Conservation (phyloP, 306 rosid species). For the Vigna hirtella region DNA sequence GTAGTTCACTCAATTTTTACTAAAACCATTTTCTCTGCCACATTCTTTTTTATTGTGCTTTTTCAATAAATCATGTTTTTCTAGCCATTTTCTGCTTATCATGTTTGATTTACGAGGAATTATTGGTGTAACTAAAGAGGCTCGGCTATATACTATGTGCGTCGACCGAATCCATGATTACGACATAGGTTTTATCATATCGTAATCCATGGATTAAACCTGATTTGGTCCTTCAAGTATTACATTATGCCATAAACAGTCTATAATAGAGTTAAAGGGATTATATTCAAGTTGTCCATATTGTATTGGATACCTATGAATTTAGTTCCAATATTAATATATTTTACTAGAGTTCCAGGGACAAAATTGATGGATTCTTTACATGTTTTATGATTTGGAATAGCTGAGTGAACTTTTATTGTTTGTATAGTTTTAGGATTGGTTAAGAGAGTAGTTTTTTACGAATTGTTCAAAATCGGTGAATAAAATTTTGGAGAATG, state of each 20-base stretch:
- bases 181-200: background rate
- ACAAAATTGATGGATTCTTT: background rate
- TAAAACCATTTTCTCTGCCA: background rate
- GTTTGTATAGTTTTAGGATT: no score
- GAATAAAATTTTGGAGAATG: background rate
- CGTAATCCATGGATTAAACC: background rate
- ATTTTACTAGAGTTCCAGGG: no score
- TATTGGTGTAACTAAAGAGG: background rate
- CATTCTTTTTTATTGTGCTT: background rate
- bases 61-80: background rate
- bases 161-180: background rate
- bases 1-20: constrained; percentile 10
- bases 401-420: no score
- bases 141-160: background rate
- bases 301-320: no score
- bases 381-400: no score
- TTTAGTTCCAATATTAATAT: no score
- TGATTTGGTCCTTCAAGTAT: background rate
- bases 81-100: background rate
- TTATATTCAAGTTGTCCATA: no score
- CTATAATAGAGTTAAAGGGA: no score
- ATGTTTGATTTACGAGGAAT: background rate
- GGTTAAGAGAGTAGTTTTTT: no score
- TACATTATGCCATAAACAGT: background rate
- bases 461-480: background rate